Evolutionary conservation across 1,139 yeast genomes (phyloP).

Genomic region (Saccharomyces pastorianus): DNA sequence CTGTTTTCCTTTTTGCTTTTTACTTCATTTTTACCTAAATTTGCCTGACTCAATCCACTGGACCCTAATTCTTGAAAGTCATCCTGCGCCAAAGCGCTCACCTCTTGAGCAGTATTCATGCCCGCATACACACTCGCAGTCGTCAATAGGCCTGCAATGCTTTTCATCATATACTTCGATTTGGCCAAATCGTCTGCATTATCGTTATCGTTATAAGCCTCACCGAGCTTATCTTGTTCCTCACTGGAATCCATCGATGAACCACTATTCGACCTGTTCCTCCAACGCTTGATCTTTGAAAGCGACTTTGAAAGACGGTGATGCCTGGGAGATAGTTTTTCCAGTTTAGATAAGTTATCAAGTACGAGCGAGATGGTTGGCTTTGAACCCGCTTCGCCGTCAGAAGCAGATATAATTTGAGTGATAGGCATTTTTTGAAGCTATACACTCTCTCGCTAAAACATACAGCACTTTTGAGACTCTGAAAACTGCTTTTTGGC

Average conservation of each 20-base stretch:
- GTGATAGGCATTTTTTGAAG: background rate
- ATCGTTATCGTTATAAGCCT: background rate
- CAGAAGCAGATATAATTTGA: background rate
- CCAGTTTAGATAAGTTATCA: background rate
- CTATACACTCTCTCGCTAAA: background rate
- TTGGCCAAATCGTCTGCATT: conserved; percentile 29
- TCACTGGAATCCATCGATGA: background rate
- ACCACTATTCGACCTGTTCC: background rate
- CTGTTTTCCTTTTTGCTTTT: conserved; percentile 4
- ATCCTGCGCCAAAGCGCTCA: conserved; percentile 20
- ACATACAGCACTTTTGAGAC: background rate
- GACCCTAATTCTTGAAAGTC: background rate
- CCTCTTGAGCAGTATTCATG: conserved; percentile 29
- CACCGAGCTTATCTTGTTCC: background rate
- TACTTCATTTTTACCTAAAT: conserved; percentile 7
- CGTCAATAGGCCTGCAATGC: conserved; percentile 44
- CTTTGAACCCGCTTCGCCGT: background rate
- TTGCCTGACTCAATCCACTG: conserved; percentile 7
- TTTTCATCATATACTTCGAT: conserved; percentile 37
- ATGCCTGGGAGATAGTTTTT: background rate
- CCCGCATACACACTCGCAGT: conserved; percentile 49
- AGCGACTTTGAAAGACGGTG: background rate
- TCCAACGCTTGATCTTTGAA: background rate
- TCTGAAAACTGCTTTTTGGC: background rate
- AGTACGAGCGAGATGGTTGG: background rate